Evolutionary conservation across 78 protist genomes (phyloP).

Genomic region (Cyanophora paradoxa): DNA sequence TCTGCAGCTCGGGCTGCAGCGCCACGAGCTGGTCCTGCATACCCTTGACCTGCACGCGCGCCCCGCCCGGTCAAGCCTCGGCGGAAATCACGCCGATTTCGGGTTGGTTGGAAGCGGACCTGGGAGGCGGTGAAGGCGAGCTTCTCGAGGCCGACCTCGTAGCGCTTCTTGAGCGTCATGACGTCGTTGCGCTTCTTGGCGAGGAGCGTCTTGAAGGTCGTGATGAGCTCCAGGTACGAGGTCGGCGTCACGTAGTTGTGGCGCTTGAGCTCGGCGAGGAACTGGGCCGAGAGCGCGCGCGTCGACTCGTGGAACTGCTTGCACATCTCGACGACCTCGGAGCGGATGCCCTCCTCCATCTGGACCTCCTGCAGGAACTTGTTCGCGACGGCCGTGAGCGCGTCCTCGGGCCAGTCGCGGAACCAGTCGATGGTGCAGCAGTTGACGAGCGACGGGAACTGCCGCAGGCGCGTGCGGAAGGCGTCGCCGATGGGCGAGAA

Average conservation of each 20-base stretch:
- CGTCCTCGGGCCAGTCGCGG: constrained; percentile 85
- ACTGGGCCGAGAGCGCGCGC: constrained; percentile 12
- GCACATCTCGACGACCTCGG: constrained; percentile 19
- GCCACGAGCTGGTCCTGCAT: constrained; percentile 50
- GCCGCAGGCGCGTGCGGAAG: constrained; percentile 59
- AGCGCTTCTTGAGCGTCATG: constrained; percentile 1
- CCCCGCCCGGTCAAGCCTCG: too few species aligned
- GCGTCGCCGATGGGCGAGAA: constrained; percentile 58
- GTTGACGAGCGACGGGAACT: constrained; percentile 83
- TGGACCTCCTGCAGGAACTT: constrained; percentile 31
- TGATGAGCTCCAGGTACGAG: constrained; percentile 50
- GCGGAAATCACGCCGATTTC: too few species aligned
- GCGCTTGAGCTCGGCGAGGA: constrained; percentile 22
- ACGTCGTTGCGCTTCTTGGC: constrained; percentile 9
- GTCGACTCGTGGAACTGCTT: constrained; percentile 41
- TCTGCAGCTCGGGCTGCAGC: constrained; percentile 29
- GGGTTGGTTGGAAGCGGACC: too few species aligned
- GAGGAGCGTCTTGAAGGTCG: constrained; percentile 40
- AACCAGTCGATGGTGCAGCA: constrained; percentile 87
- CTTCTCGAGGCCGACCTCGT: constrained; percentile 56
- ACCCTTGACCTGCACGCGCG: constrained; percentile 40
- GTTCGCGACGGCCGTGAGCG: constrained; percentile 74
- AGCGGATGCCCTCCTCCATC: neutral
- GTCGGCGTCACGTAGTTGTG: constrained; percentile 56
- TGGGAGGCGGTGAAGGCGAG: neutral